Evolutionary conservation across 2,329 filamentous ascomycete species (phyloP), one percentile per base, ranked within the genome.

Genomic region (Waltergamsia citrina): DNA sequence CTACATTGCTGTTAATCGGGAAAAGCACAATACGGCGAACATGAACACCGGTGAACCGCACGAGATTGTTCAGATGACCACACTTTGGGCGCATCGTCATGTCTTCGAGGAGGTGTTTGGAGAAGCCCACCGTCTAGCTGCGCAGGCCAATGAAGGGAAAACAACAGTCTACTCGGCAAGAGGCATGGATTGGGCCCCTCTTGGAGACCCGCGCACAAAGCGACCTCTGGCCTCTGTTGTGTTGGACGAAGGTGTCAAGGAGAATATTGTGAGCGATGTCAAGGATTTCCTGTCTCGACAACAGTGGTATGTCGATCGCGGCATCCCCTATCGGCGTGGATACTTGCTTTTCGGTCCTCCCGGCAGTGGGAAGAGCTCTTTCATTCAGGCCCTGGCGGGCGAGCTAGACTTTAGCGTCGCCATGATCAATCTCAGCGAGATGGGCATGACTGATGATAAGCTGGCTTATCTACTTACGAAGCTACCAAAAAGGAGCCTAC

Each of bases 351-450:
- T 92, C 48, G 88, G 88, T 0, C 87, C 88, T 4, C 88, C 88
- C 0, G 88, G 88, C 1, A 94, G 83, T 27, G 93, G 86, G 23
- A 96, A 94, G 64, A 95, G 83, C 40, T 94, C 86, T 0, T 96
- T 98, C 47, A 95, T 98, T 41, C 87, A 95, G 57, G 88, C 92
- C 1, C 63, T 98, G 27, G 92, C 92, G 1, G 90, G 87, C n/a
- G 80, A 92, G 50, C 60, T 95, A 37, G 85, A 94, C 53, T 94
- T 90, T 55, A 85, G 85, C 47, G 92, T 95, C 45, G 87, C 88
- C 34, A 88, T 94, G 61, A 69, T 95, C 43, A 94, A 94, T 47
- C 71, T 95, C 20, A 92, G 84, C 57, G 85, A 94, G 61, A 73
- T 85, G 35, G 88, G 88, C 12, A 71, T 95, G 51, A 94, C 86